Base-by-base conservation (phyloP, 2,329 filamentous ascomycete genomes). In the Cercospora zeae-maydis region DNA sequence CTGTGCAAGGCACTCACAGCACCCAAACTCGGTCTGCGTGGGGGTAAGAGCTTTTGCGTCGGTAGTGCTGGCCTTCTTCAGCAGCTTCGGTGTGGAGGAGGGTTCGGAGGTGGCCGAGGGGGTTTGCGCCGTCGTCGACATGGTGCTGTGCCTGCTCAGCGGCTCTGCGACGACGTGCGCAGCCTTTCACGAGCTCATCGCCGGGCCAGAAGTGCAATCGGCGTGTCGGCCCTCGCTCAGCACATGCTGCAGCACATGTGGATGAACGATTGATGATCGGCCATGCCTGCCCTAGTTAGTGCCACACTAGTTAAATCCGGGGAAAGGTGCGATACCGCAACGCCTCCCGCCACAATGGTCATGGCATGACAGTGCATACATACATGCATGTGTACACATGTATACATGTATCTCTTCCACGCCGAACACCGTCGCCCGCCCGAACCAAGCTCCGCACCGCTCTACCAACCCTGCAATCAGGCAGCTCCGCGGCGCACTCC, bases 31-130 rank as follows among this genome's bases (percentile, higher is more conserved):
- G 13, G 66, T 67, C 58, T 69, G 68, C 36, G 75, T 74, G 63
- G 78, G 74, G 67, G 70, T 67, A 3, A 69, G 63, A n/a, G 73
- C 77, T 72, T 79, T 80, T 16, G 74, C 67, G 45, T 72, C 69
- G 37, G 36, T 63, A 30, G 61, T 61, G 42, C 70, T 68, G 49
- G 65, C 68, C 65, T 75, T 75, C 70, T 74, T 75, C 45, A 71
- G 64, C 52, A 80, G 70, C 70, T 80, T 80, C 63, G 79, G 78
- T 65, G 57, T 47, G 24, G 57, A 59, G 42, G 78, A 76, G 59
- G 78, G 75, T 63, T 78, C 71, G 34, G 70, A 67, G 68, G 66
- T 63, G 39, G 70, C 73, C 63, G 75, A 73, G n/a, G 77, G 71
- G 59, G 75, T 74, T 54, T 73, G 73, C 57, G 74, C 75, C 51